Evolutionary conservation across 2,329 filamentous ascomycete species (phyloP).

Genomic region (Epicoccum sorghinum): DNA sequence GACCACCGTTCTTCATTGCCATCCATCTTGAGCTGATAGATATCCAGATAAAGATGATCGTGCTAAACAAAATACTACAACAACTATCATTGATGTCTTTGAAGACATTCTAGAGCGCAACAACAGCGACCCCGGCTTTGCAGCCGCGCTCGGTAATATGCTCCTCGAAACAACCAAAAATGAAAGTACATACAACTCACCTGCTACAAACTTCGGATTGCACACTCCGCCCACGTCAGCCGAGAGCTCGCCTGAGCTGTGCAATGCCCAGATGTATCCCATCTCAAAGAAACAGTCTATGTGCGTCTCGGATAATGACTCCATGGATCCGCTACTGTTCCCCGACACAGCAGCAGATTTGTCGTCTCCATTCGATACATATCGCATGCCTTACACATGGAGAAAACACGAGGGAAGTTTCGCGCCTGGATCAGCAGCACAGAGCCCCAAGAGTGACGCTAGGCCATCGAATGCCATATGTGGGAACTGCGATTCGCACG

Average conservation of each 20-base stretch:
- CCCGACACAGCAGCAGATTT: neutral
- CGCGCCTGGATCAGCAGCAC: neutral
- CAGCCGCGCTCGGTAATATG: neutral
- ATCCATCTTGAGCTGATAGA: neutral
- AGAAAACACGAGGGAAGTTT: neutral
- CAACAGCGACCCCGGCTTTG: neutral
- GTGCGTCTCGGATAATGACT: neutral
- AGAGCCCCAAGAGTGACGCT: neutral
- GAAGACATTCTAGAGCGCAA: neutral
- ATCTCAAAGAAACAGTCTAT: neutral
- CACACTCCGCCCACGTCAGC: neutral
- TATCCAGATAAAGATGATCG: neutral
- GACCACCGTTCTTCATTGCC: neutral
- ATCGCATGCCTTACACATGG: neutral
- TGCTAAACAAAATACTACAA: neutral
- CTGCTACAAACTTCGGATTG: neutral
- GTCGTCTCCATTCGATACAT: neutral
- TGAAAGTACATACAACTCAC: neutral
- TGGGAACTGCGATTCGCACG: neutral
- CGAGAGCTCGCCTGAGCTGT: neutral
- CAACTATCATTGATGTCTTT: neutral
- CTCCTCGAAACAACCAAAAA: neutral
- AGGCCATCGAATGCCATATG: neutral
- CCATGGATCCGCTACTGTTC: neutral
- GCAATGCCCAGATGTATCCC: neutral